phyloP scores from a whole-genome alignment of 345 rosid genomes.

The Boechera stricta region DNA sequence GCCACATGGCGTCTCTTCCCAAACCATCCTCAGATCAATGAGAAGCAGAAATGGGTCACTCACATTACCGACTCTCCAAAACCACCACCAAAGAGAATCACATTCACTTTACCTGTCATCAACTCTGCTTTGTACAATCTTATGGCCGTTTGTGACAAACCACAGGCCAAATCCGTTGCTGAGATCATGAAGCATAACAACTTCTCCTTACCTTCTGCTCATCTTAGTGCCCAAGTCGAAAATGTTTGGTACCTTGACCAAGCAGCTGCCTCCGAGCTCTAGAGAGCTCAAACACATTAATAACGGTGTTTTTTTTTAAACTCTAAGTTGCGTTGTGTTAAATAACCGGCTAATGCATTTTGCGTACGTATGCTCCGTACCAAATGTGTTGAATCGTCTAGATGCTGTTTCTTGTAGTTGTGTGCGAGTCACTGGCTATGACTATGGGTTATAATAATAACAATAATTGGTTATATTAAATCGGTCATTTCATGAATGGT shows the following conservation, averaged over 20 bases:
- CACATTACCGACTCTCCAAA: conserved; percentile 77
- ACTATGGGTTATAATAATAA: not conserved
- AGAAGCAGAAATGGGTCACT: conserved; percentile 75
- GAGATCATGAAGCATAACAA: conserved; percentile 50
- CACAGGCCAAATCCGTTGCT: conserved; percentile 49
- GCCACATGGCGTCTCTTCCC: conserved; percentile 89
- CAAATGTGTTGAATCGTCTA: conserved; percentile 22
- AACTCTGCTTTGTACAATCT: conserved; percentile 74
- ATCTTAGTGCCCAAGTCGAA: conserved; percentile 72
- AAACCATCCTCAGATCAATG: conserved; percentile 59
- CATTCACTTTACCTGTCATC: conserved; percentile 82
- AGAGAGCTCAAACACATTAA: conserved; percentile 16
- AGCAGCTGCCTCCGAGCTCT: conserved; percentile 74
- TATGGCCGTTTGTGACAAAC: conserved; percentile 60
- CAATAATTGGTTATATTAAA: not conserved
- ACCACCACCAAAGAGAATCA: conserved; percentile 81
- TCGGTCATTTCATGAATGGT: not conserved
- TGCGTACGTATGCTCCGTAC: not conserved
- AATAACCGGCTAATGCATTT: conserved; percentile 27
- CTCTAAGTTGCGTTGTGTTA: conserved; percentile 11
- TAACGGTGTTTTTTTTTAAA: not conserved
- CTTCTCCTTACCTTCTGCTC: conserved; percentile 54
- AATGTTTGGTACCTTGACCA: conserved; percentile 78
- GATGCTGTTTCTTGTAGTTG: conserved; percentile 6
- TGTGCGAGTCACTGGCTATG: not conserved